Evolutionary conservation across 495 filamentous ascomycete species (phyloP).

Genomic region (Gamarada debralockiae): DNA sequence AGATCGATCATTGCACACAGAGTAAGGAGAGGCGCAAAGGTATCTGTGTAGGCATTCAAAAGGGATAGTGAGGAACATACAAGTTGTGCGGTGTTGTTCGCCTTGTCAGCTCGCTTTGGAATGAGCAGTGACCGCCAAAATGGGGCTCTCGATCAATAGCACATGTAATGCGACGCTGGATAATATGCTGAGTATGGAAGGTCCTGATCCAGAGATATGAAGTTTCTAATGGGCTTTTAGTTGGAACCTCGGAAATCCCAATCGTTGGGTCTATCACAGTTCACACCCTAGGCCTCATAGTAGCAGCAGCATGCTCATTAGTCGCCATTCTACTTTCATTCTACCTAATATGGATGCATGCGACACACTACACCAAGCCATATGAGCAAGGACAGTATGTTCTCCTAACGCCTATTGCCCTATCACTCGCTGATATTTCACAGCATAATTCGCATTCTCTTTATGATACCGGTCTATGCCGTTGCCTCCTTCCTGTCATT

Average conservation of each 20-base stretch:
- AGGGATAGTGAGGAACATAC: too few species aligned
- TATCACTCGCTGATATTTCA: conserved; percentile 1
- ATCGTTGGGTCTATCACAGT: conserved; percentile 48
- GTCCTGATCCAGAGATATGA: background rate
- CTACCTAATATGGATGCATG: conserved; percentile 72
- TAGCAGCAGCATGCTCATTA: conserved; percentile 50
- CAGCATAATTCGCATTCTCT: conserved; percentile 81
- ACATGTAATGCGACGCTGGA: conserved; percentile 53
- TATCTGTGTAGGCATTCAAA: too few species aligned
- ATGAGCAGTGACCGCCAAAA: conserved; percentile 19
- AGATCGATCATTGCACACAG: too few species aligned
- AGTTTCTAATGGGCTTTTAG: conserved; percentile 13
- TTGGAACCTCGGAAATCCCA: conserved; percentile 29
- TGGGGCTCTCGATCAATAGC: conserved; percentile 17
- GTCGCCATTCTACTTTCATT: conserved; percentile 52
- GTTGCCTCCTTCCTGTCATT: conserved; percentile 74
- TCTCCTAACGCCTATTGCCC: background rate
- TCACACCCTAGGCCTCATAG: conserved; percentile 48
- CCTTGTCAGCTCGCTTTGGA: too few species aligned
- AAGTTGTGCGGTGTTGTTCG: too few species aligned
- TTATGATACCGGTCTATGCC: conserved; percentile 87
- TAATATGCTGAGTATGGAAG: conserved; percentile 49
- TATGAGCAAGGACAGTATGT: conserved; percentile 70
- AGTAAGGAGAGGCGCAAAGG: too few species aligned
- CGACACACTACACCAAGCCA: conserved; percentile 77